phyloP scores from a whole-genome alignment of 306 rosid genomes.

The Prunus davidiana region DNA sequence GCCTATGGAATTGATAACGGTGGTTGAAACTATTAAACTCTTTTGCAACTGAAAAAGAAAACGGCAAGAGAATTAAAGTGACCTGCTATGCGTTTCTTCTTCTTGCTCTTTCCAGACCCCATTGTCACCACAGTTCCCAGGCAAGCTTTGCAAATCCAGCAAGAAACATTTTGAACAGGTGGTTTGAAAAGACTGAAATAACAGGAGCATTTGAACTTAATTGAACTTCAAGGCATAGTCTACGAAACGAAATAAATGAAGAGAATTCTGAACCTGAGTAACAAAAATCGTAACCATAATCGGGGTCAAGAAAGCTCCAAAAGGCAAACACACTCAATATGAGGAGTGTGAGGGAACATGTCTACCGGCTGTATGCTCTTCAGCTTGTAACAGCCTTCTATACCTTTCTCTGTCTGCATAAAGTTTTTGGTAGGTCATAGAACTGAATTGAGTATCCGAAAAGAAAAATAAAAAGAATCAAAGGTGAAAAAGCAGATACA shows the following conservation, averaged over 20 bases:
- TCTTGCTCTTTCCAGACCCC: not conserved
- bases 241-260: not conserved
- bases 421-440: conserved; percentile 27
- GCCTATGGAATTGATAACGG: not conserved
- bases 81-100: not conserved
- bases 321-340: conserved; percentile 85
- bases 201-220: not conserved
- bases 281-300: conserved; percentile 2
- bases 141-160: not conserved
- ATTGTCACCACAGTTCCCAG: not conserved
- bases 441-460: conserved; percentile 3
- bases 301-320: conserved; percentile 62
- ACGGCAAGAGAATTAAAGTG: not conserved
- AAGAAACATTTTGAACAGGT: not conserved
- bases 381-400: conserved; percentile 81
- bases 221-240: too few relatives aligned
- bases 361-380: conserved; percentile 84
- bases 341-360: conserved; percentile 99
- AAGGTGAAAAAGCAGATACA: conserved; percentile 17
- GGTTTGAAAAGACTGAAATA: not conserved
- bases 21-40: too few relatives aligned
- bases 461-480: not conserved
- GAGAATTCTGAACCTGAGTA: not conserved
- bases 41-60: not conserved
- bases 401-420: conserved; percentile 65